A percentile compares a stretch with the other conserved stretches of the same genome.
These are phyloP conservation scores for Hansenula sp. DNA, from an alignment of 1,139 yeast genomes.

Conservation along the genomic window DNA sequence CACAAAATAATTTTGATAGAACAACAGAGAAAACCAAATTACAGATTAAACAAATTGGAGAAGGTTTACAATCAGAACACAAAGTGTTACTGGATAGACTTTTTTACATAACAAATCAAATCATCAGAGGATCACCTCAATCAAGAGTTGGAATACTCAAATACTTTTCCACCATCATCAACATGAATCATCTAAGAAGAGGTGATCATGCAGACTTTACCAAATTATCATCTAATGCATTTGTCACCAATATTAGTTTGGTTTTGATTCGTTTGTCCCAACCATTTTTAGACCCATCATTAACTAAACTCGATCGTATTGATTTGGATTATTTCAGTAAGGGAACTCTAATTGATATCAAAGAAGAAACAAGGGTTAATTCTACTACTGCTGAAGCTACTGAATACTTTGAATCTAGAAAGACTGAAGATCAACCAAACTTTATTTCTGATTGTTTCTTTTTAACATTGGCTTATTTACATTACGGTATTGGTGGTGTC, in stretches of 20 bases:
- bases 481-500: slow-evolving; percentile 87
- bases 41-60: slow-evolving; percentile 44
- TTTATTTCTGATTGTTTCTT: slow-evolving; percentile 88
- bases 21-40: slow-evolving; percentile 35
- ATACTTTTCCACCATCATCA: slow-evolving; percentile 69
- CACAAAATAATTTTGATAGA: slow-evolving; percentile 38
- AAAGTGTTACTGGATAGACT: slow-evolving; percentile 52
- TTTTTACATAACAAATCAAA: slow-evolving; percentile 64
- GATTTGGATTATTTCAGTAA: slow-evolving; percentile 61
- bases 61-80: slow-evolving; percentile 57
- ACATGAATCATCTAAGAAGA: slow-evolving; percentile 78
- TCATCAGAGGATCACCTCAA: slow-evolving; percentile 69
- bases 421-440: slow-evolving; percentile 43
- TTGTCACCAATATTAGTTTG: slow-evolving; percentile 72
- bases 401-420: slow-evolving; percentile 41
- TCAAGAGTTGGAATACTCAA: slow-evolving; percentile 60
- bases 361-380: slow-evolving; percentile 80
- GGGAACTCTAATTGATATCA: slow-evolving; percentile 48
- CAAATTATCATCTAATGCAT: slow-evolving; percentile 70
- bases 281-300: slow-evolving; percentile 75
- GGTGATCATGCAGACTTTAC: slow-evolving; percentile 78
- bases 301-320: slow-evolving; percentile 69
- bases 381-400: slow-evolving; percentile 70
- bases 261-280: slow-evolving; percentile 68
- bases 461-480: slow-evolving; percentile 70